These are phyloP conservation scores for Stylosanthes scabra DNA, from an alignment of 331 rosid genomes.

Conservation along the genomic window DNA sequence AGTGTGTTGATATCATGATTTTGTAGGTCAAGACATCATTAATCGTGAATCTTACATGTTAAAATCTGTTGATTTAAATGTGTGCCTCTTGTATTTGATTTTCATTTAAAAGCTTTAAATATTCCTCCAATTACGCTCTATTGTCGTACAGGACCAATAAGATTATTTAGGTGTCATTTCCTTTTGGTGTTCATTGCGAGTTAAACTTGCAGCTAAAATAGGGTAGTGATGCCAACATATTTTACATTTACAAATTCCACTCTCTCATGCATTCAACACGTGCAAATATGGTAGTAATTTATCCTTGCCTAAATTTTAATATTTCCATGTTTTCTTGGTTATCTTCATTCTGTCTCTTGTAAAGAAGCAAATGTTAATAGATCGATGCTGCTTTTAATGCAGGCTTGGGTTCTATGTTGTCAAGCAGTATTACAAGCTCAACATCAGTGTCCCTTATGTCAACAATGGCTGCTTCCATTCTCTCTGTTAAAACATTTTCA, in stretches of 20 bases:
- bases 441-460: slow-evolving; percentile 77
- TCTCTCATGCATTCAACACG: not conserved
- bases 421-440: slow-evolving; percentile 85
- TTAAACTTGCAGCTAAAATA: slow-evolving; percentile 12
- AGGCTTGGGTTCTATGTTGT: slow-evolving; percentile 58
- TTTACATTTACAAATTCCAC: slow-evolving; percentile 8
- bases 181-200: slow-evolving; percentile 30
- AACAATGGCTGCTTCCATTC: slow-evolving; percentile 72
- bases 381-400: slow-evolving; percentile 55
- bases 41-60: not conserved
- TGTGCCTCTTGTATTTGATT: not conserved
- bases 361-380: slow-evolving; percentile 34
- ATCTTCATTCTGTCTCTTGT: slow-evolving; percentile 22
- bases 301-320: not conserved
- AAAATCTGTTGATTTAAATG: not conserved
- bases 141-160: slow-evolving; percentile 19
- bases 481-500: slow-evolving; percentile 79
- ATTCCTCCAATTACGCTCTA: slow-evolving; percentile 13
- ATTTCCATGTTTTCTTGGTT: slow-evolving; percentile 13
- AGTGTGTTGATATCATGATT: too few relatives aligned
- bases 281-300: slow-evolving; percentile 22
- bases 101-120: slow-evolving; percentile 17
- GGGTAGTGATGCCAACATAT: slow-evolving; percentile 8
- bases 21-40: slow-evolving; percentile 8
- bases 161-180: not conserved